These are phyloP conservation scores for Plicaturopsis crispa DNA, from an alignment of 768 basidiomycete genomes.

Conservation along the genomic window DNA sequence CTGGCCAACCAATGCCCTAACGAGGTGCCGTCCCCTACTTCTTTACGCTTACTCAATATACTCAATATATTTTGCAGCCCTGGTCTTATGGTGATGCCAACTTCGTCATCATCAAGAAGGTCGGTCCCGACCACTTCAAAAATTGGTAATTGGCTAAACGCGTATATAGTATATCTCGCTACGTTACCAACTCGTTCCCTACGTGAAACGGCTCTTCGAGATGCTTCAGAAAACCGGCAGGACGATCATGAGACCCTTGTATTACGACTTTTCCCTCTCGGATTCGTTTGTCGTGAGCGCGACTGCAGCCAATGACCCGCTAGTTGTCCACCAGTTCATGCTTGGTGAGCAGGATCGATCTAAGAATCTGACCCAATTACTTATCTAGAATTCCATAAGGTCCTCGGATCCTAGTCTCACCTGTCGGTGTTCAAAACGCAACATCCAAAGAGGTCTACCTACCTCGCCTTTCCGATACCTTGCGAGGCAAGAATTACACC, in stretches of 20 bases:
- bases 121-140: slow-evolving; percentile 1
- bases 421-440: slow-evolving; percentile 21
- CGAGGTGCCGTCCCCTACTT: slow-evolving; percentile 14
- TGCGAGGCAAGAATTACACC: slow-evolving; percentile 11
- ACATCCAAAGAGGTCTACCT: slow-evolving; percentile 23
- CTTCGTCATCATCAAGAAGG: slow-evolving; percentile 26
- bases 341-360: slow-evolving; percentile 16
- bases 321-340: slow-evolving; percentile 26
- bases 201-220: slow-evolving; percentile 22
- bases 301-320: slow-evolving; percentile 20
- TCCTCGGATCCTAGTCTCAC: slow-evolving; percentile 22
- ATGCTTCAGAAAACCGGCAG: slow-evolving; percentile 22
- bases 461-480: slow-evolving; percentile 13
- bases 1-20: slow-evolving; percentile 27
- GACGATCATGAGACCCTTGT: slow-evolving; percentile 25
- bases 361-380: background rate
- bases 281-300: slow-evolving; percentile 19
- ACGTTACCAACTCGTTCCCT: slow-evolving; percentile 27
- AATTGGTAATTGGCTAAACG: background rate
- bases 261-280: slow-evolving; percentile 23
- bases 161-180: slow-evolving; percentile 23
- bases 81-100: slow-evolving; percentile 29
- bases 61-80: too few relatives aligned
- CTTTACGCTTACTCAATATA: too few relatives aligned
- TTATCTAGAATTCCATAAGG: slow-evolving; percentile 11